phyloP scores from a whole-genome alignment of 108 stramenopile species.

The Skeletonema marinoi region DNA sequence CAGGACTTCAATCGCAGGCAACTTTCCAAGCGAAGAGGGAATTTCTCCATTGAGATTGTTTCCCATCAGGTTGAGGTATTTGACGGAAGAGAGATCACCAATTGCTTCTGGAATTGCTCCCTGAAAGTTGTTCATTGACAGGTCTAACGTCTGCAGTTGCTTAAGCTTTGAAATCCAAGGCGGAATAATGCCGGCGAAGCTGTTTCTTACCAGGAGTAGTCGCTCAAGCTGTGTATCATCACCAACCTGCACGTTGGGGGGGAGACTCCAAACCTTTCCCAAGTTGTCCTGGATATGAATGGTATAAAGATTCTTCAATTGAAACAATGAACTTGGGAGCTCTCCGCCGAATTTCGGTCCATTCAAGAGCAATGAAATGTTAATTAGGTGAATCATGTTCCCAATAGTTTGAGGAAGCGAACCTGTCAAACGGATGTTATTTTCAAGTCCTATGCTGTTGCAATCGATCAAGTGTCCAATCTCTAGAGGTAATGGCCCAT shows the following conservation, averaged over 20 bases:
- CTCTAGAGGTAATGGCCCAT: slow-evolving; percentile 43
- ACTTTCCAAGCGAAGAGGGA: slow-evolving; percentile 6
- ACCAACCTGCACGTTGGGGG: not conserved
- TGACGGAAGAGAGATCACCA: not conserved
- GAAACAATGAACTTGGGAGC: slow-evolving; percentile 1
- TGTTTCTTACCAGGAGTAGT: not conserved
- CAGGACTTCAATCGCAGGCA: not conserved
- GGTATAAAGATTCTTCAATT: not conserved
- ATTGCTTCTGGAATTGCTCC: not conserved
- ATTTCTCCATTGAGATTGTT: slow-evolving; percentile 6
- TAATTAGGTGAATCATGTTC: not conserved
- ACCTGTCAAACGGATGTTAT: not conserved
- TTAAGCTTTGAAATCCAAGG: not conserved
- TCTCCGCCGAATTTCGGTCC: slow-evolving; percentile 12
- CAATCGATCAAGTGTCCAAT: slow-evolving; percentile 17
- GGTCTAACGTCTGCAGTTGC: not conserved
- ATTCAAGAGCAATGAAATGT: not conserved
- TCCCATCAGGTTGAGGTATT: slow-evolving; percentile 4
- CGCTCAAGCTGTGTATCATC: not conserved
- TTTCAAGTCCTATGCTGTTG: not conserved
- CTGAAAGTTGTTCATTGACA: not conserved
- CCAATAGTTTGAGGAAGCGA: not conserved
- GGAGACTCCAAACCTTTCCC: not conserved
- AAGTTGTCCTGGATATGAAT: not conserved
- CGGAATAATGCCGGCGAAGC: not conserved